Percentiles rank a stretch among this genome's conserved stretches.
These are phyloP conservation scores for Lactarius tabidus DNA, from an alignment of 768 basidiomycete species.

Conservation along the genomic window DNA sequence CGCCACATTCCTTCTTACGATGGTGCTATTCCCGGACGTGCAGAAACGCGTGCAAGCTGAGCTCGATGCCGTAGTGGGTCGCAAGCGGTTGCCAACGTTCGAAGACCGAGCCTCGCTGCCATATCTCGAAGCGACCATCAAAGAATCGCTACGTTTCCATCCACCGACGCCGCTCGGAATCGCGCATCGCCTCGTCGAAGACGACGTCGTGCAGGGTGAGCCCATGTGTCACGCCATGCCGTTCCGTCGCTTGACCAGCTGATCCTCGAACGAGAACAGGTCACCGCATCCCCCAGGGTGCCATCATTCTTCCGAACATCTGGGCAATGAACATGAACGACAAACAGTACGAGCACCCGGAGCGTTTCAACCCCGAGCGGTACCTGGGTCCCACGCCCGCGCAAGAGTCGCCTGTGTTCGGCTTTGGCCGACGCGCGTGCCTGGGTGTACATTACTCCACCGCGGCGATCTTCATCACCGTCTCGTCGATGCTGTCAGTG, in stretches of 20 bases:
- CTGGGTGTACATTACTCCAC: slow-evolving; percentile 21
- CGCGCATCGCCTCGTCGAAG: slow-evolving; percentile 33
- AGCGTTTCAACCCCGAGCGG: slow-evolving; percentile 18
- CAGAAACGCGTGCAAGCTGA: slow-evolving; percentile 21
- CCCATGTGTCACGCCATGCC: neutral
- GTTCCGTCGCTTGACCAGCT: neutral
- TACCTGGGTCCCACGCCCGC: slow-evolving; percentile 16
- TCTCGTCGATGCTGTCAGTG: slow-evolving; percentile 19
- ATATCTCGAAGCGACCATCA: slow-evolving; percentile 25
- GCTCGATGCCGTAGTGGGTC: slow-evolving; percentile 22
- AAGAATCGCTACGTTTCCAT: slow-evolving; percentile 25
- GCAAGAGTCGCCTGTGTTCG: slow-evolving; percentile 24
- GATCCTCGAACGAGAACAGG: slow-evolving; percentile 22
- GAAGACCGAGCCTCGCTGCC: slow-evolving; percentile 19
- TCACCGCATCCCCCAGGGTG: slow-evolving; percentile 35
- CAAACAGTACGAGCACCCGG: slow-evolving; percentile 20
- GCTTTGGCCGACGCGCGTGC: slow-evolving; percentile 24
- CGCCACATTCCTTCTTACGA: slow-evolving; percentile 23
- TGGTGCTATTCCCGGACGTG: slow-evolving; percentile 24
- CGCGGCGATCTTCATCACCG: slow-evolving; percentile 24
- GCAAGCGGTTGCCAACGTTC: slow-evolving; percentile 22
- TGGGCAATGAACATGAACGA: slow-evolving; percentile 29
- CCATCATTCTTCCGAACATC: slow-evolving; percentile 35
- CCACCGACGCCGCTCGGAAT: slow-evolving; percentile 27
- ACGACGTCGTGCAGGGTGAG: slow-evolving; percentile 31